These are phyloP conservation scores for Penicillium sp. DNA, from an alignment of 2,329 filamentous ascomycete genomes.

Conservation along the genomic window DNA sequence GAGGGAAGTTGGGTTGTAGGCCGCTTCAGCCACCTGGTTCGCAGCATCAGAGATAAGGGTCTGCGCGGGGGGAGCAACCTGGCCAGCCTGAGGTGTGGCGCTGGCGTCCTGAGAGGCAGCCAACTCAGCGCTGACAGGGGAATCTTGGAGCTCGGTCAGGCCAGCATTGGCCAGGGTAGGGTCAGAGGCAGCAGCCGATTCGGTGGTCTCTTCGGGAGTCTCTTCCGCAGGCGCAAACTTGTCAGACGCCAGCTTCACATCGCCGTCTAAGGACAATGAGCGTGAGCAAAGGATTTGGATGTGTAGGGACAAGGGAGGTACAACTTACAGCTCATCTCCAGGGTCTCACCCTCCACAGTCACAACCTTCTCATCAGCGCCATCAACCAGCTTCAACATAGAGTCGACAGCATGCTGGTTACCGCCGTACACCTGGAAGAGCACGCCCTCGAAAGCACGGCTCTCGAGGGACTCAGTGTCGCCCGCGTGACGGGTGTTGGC, in stretches of 20 bases:
- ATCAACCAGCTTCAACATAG: slow-evolving; percentile 62
- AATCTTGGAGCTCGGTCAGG: slow-evolving; percentile 59
- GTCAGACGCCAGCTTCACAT: slow-evolving; percentile 54
- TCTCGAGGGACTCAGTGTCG: slow-evolving; percentile 60
- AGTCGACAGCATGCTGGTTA: slow-evolving; percentile 59
- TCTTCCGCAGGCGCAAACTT: slow-evolving; percentile 40
- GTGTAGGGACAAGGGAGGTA: not conserved
- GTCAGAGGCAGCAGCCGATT: slow-evolving; percentile 50
- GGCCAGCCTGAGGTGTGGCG: slow-evolving; percentile 15
- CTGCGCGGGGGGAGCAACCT: slow-evolving; percentile 40
- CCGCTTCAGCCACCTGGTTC: slow-evolving; percentile 52
- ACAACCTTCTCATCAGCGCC: slow-evolving; percentile 60
- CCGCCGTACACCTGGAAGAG: slow-evolving; percentile 66
- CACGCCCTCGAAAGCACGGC: slow-evolving; percentile 65
- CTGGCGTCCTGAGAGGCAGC: slow-evolving; percentile 35
- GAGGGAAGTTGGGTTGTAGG: slow-evolving; percentile 57
- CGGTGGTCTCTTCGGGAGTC: slow-evolving; percentile 41
- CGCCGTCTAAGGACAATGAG: slow-evolving; percentile 43
- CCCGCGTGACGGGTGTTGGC: slow-evolving; percentile 62
- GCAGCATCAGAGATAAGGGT: slow-evolving; percentile 46
- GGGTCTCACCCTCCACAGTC: slow-evolving; percentile 56
- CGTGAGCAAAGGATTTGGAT: not conserved
- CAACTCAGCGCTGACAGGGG: slow-evolving; percentile 58
- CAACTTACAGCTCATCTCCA: slow-evolving; percentile 61
- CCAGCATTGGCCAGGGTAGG: slow-evolving; percentile 63